Conservation (phyloP, 2,329 filamentous ascomycete species). For the Clarireedia hainanense region DNA sequence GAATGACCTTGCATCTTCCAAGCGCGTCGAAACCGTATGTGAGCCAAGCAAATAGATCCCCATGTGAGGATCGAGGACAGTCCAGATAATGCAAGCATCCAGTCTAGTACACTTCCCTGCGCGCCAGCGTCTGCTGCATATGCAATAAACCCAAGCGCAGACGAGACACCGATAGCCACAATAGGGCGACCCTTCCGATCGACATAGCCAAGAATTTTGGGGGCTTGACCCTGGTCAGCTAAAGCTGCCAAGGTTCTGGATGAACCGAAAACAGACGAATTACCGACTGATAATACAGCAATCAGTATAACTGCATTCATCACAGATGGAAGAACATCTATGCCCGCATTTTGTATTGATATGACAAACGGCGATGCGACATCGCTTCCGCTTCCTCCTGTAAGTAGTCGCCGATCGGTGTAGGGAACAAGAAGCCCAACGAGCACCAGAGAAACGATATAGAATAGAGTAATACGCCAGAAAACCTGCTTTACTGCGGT, state of each 20-base stretch:
- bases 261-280: constrained; percentile 51
- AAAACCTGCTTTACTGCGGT: constrained; percentile 46
- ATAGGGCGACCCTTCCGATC: constrained; percentile 51
- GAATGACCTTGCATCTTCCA: constrained; percentile 63
- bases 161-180: constrained; percentile 35
- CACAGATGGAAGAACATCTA: constrained; percentile 44
- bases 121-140: constrained; percentile 44
- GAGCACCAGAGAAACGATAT: constrained; percentile 43
- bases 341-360: constrained; percentile 44
- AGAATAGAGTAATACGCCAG: constrained; percentile 46
- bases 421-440: constrained; percentile 42
- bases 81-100: constrained; percentile 57
- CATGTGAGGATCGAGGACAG: constrained; percentile 53
- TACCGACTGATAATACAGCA: constrained; percentile 50
- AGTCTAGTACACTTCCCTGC: constrained; percentile 47
- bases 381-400: constrained; percentile 27
- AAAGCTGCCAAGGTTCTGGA: constrained; percentile 52
- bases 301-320: constrained; percentile 54
- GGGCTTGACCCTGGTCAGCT: constrained; percentile 51
- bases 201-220: constrained; percentile 48
- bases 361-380: constrained; percentile 49
- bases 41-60: constrained; percentile 58
- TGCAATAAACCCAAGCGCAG: constrained; percentile 36
- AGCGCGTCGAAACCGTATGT: constrained; percentile 61
- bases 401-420: constrained; percentile 34